Evolutionary conservation across 495 filamentous ascomycete species (phyloP), one percentile per base, ranked within the genome.

Genomic region (Xylaria sp.): DNA sequence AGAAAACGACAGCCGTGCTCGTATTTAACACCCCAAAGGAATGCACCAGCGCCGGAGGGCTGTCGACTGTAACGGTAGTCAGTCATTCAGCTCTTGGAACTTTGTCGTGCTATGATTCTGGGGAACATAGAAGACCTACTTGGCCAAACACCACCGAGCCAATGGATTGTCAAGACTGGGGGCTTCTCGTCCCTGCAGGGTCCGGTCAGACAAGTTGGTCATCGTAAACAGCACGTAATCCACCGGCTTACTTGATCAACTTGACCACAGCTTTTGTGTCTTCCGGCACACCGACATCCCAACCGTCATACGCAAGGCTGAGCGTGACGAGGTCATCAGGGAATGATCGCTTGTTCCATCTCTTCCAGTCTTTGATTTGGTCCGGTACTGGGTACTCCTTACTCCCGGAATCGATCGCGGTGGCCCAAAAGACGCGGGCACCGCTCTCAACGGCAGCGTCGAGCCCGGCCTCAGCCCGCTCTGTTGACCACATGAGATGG

Each of bases 401-500:
- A 37, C 19, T 21, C 8, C 68, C 48, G 35, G 75, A 65, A 31
- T 67, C 52, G 70, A 84, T 79, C 2, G 77, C 75, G 41, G 73
- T 74, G 44, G 71, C 74, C 79, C 80, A 85, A 55, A 79, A 82
- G n/a, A 85, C 77, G n/a, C 82, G 75, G 6, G 78, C 82, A 7
- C 83, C 82, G 21, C 81, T 82, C 21, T 83, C 80, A 15, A 83
- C 71, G 0, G 75, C 77, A 11, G 79, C 83, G 17, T 78, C 72
- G 6, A 81, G 74, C 7, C 82, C 82, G 0, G 82, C 80, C 44
- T 79, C 69, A 1, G 78, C 68, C 70, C 84, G 78, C 0, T 82
- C 83, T 4, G 79, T 76, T 0, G 84, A 80, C 62, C 79, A 80
- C 59, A 81, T 86, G 46, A 85, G 72, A 75, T 89, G 85, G 0